phyloP scores from a whole-genome alignment of 2,329 filamentous ascomycete species.

The Chrysoporthe puriensis region DNA sequence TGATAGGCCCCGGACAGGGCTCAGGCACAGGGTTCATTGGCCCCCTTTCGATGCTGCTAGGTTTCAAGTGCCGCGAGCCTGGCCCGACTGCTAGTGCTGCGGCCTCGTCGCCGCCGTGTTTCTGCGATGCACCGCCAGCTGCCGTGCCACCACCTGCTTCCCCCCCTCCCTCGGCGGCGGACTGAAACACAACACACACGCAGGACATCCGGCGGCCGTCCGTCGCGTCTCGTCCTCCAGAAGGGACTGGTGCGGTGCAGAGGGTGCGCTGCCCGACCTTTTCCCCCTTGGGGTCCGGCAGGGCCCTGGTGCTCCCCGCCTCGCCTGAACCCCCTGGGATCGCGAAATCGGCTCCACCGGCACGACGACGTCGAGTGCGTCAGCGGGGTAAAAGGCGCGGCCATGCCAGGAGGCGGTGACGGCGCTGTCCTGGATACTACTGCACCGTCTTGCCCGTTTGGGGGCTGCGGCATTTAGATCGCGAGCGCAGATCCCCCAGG shows the following conservation, averaged over 20 bases:
- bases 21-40: conserved; percentile 2
- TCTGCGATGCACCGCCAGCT: not conserved
- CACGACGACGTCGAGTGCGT: not conserved
- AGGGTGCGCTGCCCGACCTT: too few relatives aligned
- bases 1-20: conserved; percentile 2
- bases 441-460: too few relatives aligned
- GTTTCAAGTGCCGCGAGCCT: conserved; percentile 3
- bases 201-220: too few relatives aligned
- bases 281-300: too few relatives aligned
- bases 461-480: not conserved
- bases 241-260: too few relatives aligned
- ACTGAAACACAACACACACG: too few relatives aligned
- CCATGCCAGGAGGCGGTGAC: conserved; percentile 17
- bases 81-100: not conserved
- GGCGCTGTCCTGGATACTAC: too few relatives aligned
- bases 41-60: conserved; percentile 3
- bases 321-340: not conserved
- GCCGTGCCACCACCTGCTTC: too few relatives aligned
- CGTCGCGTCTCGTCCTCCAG: too few relatives aligned
- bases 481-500: not conserved
- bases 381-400: conserved; percentile 5
- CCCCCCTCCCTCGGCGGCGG: too few relatives aligned
- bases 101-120: not conserved
- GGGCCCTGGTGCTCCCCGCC: too few relatives aligned
- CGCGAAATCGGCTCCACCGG: conserved; percentile 2